These are phyloP conservation scores for Aspergillus luchuensis DNA, from an alignment of 2,329 filamentous ascomycete genomes.

Conservation along the genomic window DNA sequence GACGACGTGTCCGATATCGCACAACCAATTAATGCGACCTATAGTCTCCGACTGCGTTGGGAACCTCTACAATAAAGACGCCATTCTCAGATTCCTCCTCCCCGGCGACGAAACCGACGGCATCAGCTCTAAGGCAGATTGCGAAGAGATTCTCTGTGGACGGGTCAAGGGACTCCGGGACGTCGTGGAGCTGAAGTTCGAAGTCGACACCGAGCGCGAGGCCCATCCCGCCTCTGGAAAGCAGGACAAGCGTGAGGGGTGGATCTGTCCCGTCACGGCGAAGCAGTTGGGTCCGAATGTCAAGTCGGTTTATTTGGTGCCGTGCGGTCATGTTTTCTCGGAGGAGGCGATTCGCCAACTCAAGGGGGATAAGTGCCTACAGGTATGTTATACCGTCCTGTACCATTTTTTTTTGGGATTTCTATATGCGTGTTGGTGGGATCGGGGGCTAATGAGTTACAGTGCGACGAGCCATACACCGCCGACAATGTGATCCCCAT, in stretches of 20 bases:
- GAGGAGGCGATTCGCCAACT: constrained; percentile 83
- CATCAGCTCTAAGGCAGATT: constrained; percentile 58
- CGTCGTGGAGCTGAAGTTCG: constrained; percentile 82
- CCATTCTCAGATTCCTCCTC: constrained; percentile 71
- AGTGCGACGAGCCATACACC: constrained; percentile 76
- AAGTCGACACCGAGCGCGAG: constrained; percentile 49
- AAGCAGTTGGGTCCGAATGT: constrained; percentile 79
- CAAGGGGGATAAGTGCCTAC: constrained; percentile 62
- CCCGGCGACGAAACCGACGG: constrained; percentile 57
- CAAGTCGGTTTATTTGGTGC: constrained; percentile 85
- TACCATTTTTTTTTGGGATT: too few relatives aligned
- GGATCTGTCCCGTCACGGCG: constrained; percentile 83
- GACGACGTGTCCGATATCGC: constrained; percentile 84
- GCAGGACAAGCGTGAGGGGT: constrained; percentile 55
- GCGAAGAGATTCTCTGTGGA: constrained; percentile 62
- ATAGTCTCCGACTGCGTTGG: constrained; percentile 84
- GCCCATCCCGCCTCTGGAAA: constrained; percentile 43
- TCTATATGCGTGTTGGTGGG: too few relatives aligned
- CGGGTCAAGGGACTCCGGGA: constrained; percentile 79
- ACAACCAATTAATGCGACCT: constrained; percentile 69
- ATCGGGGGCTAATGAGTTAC: background rate
- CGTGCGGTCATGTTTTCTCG: constrained; percentile 92
- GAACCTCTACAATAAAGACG: constrained; percentile 91
- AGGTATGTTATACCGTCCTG: constrained; percentile 41
- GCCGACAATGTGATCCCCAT: constrained; percentile 80